A percentile compares a stretch with the other conserved stretches of the same genome.
phyloP scores from a whole-genome alignment of 129 eudicot genomes.

The Sambucus nigra region DNA sequence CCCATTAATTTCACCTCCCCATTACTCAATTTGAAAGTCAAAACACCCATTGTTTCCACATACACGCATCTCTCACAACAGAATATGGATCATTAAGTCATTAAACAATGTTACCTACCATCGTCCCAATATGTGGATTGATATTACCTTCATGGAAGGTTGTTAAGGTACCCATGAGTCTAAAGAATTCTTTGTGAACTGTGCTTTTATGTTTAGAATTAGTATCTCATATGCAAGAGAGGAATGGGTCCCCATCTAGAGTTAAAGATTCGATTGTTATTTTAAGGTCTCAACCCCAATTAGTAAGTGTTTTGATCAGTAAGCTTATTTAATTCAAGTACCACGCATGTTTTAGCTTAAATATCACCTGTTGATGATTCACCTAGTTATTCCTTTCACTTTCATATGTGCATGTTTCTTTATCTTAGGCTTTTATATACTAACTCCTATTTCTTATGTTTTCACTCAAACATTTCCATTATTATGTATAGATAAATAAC shows the following conservation, averaged over 20 bases:
- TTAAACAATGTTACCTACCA: too few relatives aligned
- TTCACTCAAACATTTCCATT: conserved; percentile 6
- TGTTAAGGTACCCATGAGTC: conserved; percentile 48
- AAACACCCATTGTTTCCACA: too few relatives aligned
- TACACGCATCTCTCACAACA: too few relatives aligned
- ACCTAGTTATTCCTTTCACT: conserved; percentile 40
- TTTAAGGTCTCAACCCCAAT: conserved; percentile 75
- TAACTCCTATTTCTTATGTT: neutral
- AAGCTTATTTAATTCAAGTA: conserved; percentile 61
- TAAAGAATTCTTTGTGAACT: conserved; percentile 75
- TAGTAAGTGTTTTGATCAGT: conserved; percentile 78
- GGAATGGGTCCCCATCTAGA: conserved; percentile 53
- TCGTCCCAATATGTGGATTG: too few relatives aligned
- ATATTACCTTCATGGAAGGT: conserved; percentile 57
- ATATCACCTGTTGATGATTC: conserved; percentile 48
- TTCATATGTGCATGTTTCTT: conserved; percentile 47
- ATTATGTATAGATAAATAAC: neutral
- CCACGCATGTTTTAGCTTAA: conserved; percentile 66
- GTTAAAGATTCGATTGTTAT: conserved; percentile 42
- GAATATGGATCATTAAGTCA: too few relatives aligned
- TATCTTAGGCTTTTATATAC: conserved; percentile 23
- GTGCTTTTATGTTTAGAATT: conserved; percentile 69
- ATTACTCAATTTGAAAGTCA: too few relatives aligned
- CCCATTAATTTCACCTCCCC: too few relatives aligned
- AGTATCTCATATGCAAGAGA: conserved; percentile 64